Base-by-base conservation (phyloP, 1,284 basidiomycete species). In the Cutaneotrichosporon sp. region DNA sequence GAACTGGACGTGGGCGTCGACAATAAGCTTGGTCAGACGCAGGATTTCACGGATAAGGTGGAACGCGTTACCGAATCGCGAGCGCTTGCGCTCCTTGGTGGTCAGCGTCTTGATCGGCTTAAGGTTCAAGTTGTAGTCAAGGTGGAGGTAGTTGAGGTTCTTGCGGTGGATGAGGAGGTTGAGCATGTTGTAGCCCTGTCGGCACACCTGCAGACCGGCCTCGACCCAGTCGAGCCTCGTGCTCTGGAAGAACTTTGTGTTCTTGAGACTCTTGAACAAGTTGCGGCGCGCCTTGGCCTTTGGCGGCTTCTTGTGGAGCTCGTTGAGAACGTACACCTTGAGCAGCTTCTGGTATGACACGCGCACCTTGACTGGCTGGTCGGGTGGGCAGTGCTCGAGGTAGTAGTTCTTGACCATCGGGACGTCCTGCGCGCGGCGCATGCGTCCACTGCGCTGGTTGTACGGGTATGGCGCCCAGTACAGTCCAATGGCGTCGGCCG, bases 401-500 rank as follows among this genome's bases (percentile, higher is more conserved):
- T 93, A 94, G 88, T 94, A 97, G 66, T 90, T 88, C 80, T 98
- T 97, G 63, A 98, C 88, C 51, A 98, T 80, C 1, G 96, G 92
- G 5, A 98, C 77, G 72, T 99, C 96, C 70, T 97, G 90, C 1
- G 93, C 91, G 50, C 96, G 83, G 55, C 92, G 84, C 80, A 89
- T 98, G 43, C 85, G 82, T 1, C 96, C 96, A 45, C 90, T 93
- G 48, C 96, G 86, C 58, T 89, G 83, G 69, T 85, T 88, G 74
- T 98, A 98, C 1, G 96, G 96, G 60, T 93, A 90, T 2, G 94
- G 91, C 0, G 96, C 91, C 92, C 94, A 97, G 90, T 93, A 99
- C 17, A 99, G 80, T 0, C 90, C 92, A 61, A 98, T 97, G 21
- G 90, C 93, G 68, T 98, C 96, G 3, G 94, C 90, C 8, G 94